Conservation (phyloP, 164 flowering plant species). For the Magnolia officinalis region DNA sequence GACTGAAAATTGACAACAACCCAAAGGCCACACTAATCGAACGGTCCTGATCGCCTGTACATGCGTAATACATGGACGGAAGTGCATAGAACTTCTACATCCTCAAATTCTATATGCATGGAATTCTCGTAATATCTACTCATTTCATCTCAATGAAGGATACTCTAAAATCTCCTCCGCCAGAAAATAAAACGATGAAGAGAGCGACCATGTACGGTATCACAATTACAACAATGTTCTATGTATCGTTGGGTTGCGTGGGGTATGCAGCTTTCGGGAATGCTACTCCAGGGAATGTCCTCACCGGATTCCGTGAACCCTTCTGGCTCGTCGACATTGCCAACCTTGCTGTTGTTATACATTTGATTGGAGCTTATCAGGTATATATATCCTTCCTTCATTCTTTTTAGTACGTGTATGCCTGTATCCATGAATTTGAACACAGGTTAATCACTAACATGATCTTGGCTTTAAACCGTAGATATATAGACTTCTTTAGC, state of each 20-base stretch:
- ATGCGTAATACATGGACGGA: too few species aligned
- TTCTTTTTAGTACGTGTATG: background rate
- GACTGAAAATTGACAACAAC: background rate
- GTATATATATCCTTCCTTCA: conserved; percentile 7
- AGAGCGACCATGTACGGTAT: conserved; percentile 26
- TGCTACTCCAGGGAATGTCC: conserved; percentile 15
- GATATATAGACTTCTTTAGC: background rate
- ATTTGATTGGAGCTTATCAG: conserved; percentile 41
- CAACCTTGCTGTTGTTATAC: conserved; percentile 31
- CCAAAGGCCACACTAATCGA: too few species aligned
- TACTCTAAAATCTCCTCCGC: conserved; percentile 37
- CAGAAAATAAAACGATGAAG: conserved; percentile 39
- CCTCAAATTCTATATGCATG: too few species aligned
- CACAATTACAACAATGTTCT: conserved; percentile 19
- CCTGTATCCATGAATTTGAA: too few species aligned
- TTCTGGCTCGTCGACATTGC: conserved; percentile 30
- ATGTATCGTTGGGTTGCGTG: conserved; percentile 13
- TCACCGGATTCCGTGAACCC: conserved; percentile 19
- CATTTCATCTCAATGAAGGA: conserved; percentile 21
- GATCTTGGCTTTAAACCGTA: background rate
- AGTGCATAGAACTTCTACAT: background rate
- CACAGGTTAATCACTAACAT: too few species aligned
- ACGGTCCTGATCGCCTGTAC: too few species aligned
- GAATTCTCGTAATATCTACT: background rate
- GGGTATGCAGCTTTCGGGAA: conserved; percentile 21